phyloP scores from a whole-genome alignment of 1,139 yeast genomes.

The Lizanozyma gosingica region DNA sequence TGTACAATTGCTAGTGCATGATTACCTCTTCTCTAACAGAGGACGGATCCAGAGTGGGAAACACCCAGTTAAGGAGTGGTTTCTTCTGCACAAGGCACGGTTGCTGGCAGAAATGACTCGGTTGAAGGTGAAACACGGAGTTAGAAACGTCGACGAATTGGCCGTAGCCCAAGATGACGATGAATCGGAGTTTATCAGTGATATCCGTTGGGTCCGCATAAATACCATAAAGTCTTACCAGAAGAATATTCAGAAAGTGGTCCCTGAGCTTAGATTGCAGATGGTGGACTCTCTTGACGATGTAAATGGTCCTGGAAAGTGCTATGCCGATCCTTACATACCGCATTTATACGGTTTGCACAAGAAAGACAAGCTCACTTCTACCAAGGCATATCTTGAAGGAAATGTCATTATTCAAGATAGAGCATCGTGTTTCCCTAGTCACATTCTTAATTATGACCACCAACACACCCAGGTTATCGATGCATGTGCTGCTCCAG shows the following conservation, averaged over 20 bases:
- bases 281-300: conserved; percentile 39
- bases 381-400: conserved; percentile 53
- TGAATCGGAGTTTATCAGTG: conserved; percentile 51
- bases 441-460: conserved; percentile 59
- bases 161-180: conserved; percentile 37
- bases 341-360: conserved; percentile 76
- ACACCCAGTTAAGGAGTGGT: conserved; percentile 75
- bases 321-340: conserved; percentile 64
- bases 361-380: conserved; percentile 60
- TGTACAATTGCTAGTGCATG: conserved; percentile 67
- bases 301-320: conserved; percentile 40
- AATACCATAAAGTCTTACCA: conserved; percentile 47
- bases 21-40: conserved; percentile 61
- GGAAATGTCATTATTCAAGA: conserved; percentile 90
- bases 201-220: conserved; percentile 82
- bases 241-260: conserved; percentile 34
- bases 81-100: conserved; percentile 70
- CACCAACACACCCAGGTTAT: conserved; percentile 51
- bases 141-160: conserved; percentile 36
- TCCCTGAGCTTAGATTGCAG: conserved; percentile 30
- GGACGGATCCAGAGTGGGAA: conserved; percentile 89
- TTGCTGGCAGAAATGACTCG: conserved; percentile 75
- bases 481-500: conserved; percentile 98
- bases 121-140: conserved; percentile 61
- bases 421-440: conserved; percentile 95